Evolutionary conservation across 2,329 filamentous ascomycete genomes (phyloP).

Genomic region (Colletotrichum lindemuthianum): DNA sequence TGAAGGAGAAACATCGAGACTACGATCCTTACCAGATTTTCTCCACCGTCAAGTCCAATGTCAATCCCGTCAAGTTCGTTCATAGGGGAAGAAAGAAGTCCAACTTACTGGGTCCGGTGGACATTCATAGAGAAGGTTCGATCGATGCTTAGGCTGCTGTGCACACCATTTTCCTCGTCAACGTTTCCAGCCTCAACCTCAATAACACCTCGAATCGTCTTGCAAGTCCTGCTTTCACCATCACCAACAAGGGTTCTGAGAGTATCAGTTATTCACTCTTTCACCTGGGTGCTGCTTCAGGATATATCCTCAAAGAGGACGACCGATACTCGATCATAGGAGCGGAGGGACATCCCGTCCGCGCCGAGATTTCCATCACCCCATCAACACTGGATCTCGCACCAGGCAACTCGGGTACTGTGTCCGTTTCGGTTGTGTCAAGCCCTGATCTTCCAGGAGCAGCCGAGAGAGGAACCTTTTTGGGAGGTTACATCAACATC

Average conservation of each 20-base stretch:
- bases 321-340: neutral
- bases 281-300: neutral
- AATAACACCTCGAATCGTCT: neutral
- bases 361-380: neutral
- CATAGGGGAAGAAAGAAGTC: neutral
- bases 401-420: neutral
- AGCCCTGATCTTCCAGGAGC: neutral
- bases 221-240: neutral
- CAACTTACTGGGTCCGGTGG: neutral
- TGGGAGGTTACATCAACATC: neutral
- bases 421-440: neutral
- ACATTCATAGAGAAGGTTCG: neutral
- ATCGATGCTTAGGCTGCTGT: constrained; percentile 1
- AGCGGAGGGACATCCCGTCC: neutral
- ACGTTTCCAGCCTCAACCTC: constrained; percentile 1
- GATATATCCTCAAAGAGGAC: neutral
- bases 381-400: neutral
- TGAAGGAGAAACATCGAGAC: constrained; percentile 4
- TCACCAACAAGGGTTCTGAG: neutral
- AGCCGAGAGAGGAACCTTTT: neutral
- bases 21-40: neutral
- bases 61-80: neutral
- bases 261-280: neutral
- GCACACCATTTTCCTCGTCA: neutral
- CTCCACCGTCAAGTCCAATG: neutral